Evolutionary conservation across 108 stramenopile genomes (phyloP).

Genomic region (Cyclotella sp.): DNA sequence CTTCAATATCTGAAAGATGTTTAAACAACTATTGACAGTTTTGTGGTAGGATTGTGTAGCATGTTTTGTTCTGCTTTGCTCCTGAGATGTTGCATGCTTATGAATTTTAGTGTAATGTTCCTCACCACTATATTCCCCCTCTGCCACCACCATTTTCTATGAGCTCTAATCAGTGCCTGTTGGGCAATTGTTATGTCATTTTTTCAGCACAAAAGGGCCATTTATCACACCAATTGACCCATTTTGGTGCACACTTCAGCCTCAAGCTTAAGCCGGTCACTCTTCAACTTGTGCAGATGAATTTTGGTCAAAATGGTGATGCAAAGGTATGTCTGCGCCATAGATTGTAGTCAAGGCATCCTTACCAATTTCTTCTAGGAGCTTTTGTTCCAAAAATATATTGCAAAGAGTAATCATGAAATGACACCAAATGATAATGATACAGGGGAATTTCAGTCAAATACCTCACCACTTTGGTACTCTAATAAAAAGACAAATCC

Average conservation of each 20-base stretch:
- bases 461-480: too few relatives aligned
- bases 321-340: background rate
- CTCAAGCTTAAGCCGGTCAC: background rate
- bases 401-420: too few relatives aligned
- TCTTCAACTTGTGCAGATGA: constrained; percentile 22
- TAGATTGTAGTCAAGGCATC: constrained; percentile 2
- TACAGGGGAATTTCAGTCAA: too few relatives aligned
- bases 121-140: background rate
- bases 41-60: background rate
- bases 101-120: too few relatives aligned
- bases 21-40: background rate
- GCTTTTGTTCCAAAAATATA: background rate
- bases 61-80: background rate
- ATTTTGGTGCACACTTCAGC: constrained; percentile 3
- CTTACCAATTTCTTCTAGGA: background rate
- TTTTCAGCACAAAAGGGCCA: constrained; percentile 6
- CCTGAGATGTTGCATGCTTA: too few relatives aligned
- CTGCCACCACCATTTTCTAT: background rate
- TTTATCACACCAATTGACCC: constrained; percentile 14
- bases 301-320: background rate
- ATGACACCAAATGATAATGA: too few relatives aligned
- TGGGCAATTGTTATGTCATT: background rate
- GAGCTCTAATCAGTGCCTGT: background rate
- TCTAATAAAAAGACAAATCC: background rate
- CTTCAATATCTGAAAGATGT: background rate